Evolutionary conservation across 2,329 filamentous ascomycete species (phyloP).

Genomic region (Thielaviopsis euricoi): DNA sequence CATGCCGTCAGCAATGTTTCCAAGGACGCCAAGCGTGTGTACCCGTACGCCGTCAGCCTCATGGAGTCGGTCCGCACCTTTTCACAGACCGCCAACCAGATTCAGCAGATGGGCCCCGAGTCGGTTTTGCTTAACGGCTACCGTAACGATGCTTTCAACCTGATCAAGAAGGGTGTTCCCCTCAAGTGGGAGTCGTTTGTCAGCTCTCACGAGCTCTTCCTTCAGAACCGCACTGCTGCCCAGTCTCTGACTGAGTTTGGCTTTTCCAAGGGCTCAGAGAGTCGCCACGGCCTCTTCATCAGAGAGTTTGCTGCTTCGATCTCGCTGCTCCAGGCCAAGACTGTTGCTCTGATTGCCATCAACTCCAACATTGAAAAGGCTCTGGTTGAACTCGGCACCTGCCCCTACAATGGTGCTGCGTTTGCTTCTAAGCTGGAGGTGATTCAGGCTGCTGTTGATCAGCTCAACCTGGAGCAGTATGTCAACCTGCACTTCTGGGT

Average conservation of each 20-base stretch:
- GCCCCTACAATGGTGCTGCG: constrained; percentile 62
- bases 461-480: constrained; percentile 91
- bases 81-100: constrained; percentile 71
- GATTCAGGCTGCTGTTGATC: constrained; percentile 86
- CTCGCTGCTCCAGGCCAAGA: constrained; percentile 77
- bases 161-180: constrained; percentile 75
- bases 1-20: constrained; percentile 90
- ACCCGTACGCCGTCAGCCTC: constrained; percentile 90
- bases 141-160: constrained; percentile 70
- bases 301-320: constrained; percentile 81
- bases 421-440: constrained; percentile 69
- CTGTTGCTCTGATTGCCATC: constrained; percentile 59
- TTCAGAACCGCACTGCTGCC: constrained; percentile 31
- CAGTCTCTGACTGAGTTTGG: constrained; percentile 29
- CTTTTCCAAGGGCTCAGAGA: constrained; percentile 48
- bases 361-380: constrained; percentile 70
- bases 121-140: constrained; percentile 80
- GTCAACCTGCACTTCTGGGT: constrained; percentile 90
- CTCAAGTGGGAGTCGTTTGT: constrained; percentile 97
- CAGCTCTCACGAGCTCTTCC: constrained; percentile 80
- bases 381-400: constrained; percentile 66
- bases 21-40: constrained; percentile 96
- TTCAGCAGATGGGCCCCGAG: constrained; percentile 73
- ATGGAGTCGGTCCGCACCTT: constrained; percentile 98
- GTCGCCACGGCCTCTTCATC: constrained; percentile 92